A percentile compares a stretch with the other conserved stretches of the same genome.
Evolutionary conservation across 1,139 yeast species (phyloP).

Genomic region (Candida dubliniensis): DNA sequence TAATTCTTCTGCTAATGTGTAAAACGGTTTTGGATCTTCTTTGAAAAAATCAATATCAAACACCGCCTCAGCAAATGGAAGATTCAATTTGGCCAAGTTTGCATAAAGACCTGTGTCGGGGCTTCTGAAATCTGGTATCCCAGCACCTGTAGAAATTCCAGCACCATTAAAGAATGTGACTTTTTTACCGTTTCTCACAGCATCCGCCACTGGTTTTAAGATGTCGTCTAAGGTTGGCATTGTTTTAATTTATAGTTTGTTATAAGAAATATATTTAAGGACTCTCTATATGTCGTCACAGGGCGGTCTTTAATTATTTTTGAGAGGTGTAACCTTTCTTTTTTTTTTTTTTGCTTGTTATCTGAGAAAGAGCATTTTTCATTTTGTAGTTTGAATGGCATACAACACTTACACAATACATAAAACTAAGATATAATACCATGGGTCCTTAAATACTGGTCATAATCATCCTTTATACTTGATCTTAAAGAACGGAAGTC

Average conservation of each 20-base stretch:
- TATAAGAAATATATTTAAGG: too few relatives aligned
- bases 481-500: conserved; percentile 28
- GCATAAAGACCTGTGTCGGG: conserved; percentile 90
- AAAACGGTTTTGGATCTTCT: conserved; percentile 78
- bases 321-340: neutral
- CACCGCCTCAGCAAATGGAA: conserved; percentile 95
- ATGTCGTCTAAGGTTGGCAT: conserved; percentile 16
- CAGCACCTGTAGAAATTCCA: conserved; percentile 89
- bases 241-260: neutral
- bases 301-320: too few relatives aligned
- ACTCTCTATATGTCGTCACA: too few relatives aligned
- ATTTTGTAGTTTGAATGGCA: too few relatives aligned
- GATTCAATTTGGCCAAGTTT: conserved; percentile 67
- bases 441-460: conserved; percentile 33
- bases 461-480: conserved; percentile 39
- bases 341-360: neutral
- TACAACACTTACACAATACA: too few relatives aligned
- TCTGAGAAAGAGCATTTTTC: neutral
- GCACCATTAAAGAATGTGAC: conserved; percentile 74
- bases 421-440: conserved; percentile 9
- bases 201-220: conserved; percentile 23
- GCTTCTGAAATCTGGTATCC: conserved; percentile 92
- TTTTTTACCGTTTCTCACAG: conserved; percentile 27
- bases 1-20: conserved; percentile 77
- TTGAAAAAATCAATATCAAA: conserved; percentile 83